Percentiles rank a stretch among this genome's conserved stretches.
Conservation (phyloP, 176 grass and related monocot species). For the Musa troglodytarum region DNA sequence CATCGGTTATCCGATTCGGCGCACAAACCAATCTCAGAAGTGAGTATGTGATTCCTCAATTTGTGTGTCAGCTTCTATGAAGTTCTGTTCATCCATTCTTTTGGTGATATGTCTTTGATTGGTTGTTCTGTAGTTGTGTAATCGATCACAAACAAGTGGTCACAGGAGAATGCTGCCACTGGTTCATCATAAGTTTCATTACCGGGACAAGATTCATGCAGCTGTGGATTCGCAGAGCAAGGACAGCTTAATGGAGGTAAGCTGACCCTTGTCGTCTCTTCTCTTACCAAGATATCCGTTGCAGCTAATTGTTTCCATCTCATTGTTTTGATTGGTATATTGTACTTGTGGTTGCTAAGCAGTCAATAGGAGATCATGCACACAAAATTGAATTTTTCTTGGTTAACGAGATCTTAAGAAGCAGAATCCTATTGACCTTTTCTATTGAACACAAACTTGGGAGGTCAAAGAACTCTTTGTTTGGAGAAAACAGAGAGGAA, state of each 20-base stretch:
- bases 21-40: neutral
- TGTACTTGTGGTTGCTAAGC: neutral
- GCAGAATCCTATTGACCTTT: constrained; percentile 15
- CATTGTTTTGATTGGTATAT: neutral
- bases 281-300: neutral
- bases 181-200: constrained; percentile 1
- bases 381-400: neutral
- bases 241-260: constrained; percentile 32
- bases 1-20: neutral
- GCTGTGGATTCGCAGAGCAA: constrained; percentile 22
- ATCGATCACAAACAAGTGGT: constrained; percentile 8
- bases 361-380: neutral
- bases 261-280: neutral
- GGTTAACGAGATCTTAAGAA: neutral
- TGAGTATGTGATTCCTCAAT: neutral
- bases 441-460: constrained; percentile 8
- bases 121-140: neutral
- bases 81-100: neutral
- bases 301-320: neutral
- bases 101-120: neutral
- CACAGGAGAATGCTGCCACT: constrained; percentile 22
- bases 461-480: neutral
- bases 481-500: neutral
- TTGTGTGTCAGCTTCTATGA: neutral
- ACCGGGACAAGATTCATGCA: constrained; percentile 11